A percentile compares a stretch with the other conserved stretches of the same genome.
phyloP scores from a whole-genome alignment of 305 asterid genomes.

The Fraxinus paxiana region DNA sequence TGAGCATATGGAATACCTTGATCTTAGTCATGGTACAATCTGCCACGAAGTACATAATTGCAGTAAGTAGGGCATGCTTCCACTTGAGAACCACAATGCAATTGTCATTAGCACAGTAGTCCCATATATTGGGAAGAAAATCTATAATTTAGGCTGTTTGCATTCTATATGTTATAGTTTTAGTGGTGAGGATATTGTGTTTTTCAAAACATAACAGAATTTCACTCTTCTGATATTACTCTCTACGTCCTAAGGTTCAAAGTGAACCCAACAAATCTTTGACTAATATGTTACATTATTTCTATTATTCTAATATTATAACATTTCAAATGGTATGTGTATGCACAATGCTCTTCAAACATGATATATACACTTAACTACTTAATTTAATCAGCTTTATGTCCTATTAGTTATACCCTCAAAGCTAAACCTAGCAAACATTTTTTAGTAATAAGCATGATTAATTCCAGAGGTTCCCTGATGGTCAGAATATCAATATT shows the following conservation, averaged over 20 bases:
- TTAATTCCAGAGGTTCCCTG: not conserved
- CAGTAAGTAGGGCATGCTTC: not conserved
- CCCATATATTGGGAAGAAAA: not conserved
- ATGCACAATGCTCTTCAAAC: not conserved
- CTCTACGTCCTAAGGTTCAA: not conserved
- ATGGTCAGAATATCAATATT: not conserved
- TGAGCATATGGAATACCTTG: constrained; percentile 11
- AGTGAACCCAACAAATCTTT: not conserved
- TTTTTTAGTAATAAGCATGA: not conserved
- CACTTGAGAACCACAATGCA: not conserved
- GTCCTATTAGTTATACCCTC: not conserved
- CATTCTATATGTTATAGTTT: not conserved
- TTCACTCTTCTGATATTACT: not conserved
- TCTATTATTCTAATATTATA: not conserved
- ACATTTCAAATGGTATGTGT: not conserved
- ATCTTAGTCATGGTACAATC: constrained; percentile 2
- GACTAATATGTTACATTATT: not conserved
- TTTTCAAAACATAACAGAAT: not conserved
- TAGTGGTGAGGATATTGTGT: not conserved
- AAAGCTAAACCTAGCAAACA: not conserved
- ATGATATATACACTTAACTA: not conserved
- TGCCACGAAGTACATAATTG: not conserved
- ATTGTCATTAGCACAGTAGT: not conserved
- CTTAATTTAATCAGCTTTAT: not conserved
- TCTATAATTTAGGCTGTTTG: not conserved